Percentiles rank a stretch among this genome's conserved stretches.
Evolutionary conservation across 2,329 filamentous ascomycete genomes (phyloP).

Genomic region (Alternaria angustiovoidea): DNA sequence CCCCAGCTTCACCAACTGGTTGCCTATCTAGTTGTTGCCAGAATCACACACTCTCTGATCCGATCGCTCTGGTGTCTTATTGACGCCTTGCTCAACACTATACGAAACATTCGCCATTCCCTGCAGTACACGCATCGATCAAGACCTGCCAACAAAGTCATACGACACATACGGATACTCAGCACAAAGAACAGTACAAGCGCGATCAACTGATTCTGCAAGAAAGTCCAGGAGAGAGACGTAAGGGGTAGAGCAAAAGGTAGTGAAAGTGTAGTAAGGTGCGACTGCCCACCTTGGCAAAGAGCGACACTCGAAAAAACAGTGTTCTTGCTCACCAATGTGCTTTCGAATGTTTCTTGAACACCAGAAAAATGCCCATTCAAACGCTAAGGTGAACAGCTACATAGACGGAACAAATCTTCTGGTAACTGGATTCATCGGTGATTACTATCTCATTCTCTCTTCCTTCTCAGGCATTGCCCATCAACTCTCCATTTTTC

Average conservation of each 20-base stretch:
- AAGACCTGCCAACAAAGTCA: not conserved
- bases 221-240: not conserved
- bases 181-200: not conserved
- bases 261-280: not conserved
- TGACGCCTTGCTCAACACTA: not conserved
- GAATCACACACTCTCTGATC: not conserved
- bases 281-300: not conserved
- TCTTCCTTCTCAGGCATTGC: not conserved
- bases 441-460: not conserved
- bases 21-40: not conserved
- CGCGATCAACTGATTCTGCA: not conserved
- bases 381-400: not conserved
- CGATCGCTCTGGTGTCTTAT: not conserved
- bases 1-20: not conserved
- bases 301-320: not conserved
- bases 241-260: not conserved
- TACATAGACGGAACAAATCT: not conserved
- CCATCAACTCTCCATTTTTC: not conserved
- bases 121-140: not conserved
- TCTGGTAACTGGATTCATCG: not conserved
- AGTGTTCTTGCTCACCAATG: not conserved
- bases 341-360: not conserved
- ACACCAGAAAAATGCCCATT: not conserved
- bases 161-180: not conserved
- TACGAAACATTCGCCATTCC: not conserved